Percentiles rank a stretch among this genome's conserved stretches.
These are phyloP conservation scores for Physcomitrium patens DNA, from an alignment of 225 moss, liverwort and hornwort species.

Conservation along the genomic window DNA sequence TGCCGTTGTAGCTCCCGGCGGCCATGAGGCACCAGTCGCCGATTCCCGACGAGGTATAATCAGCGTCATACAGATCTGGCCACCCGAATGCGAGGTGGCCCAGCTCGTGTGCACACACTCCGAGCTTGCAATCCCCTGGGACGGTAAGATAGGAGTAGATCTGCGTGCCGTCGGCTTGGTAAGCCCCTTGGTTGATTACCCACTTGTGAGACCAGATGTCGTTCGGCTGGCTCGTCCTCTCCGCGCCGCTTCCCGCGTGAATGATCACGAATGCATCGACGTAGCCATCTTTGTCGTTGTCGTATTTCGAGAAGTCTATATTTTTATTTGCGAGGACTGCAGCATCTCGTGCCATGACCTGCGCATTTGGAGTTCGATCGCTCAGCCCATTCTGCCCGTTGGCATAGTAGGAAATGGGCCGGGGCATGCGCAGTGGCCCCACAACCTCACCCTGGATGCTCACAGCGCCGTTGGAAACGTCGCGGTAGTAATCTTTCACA, in stretches of 20 bases:
- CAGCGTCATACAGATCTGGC: constrained; percentile 53
- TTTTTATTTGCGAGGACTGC: constrained; percentile 31
- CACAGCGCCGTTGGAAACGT: constrained; percentile 50
- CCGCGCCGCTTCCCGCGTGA: constrained; percentile 49
- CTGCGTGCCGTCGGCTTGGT: constrained; percentile 42
- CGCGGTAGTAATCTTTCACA: constrained; percentile 45
- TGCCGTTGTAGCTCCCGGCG: constrained; percentile 50
- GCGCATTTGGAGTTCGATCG: constrained; percentile 33
- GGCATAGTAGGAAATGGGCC: constrained; percentile 38
- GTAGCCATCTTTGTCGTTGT: constrained; percentile 46
- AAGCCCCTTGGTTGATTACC: constrained; percentile 25
- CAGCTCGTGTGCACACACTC: constrained; percentile 53
- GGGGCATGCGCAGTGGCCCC: constrained; percentile 44
- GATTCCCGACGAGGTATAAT: constrained; percentile 43
- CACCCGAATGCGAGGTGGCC: constrained; percentile 52
- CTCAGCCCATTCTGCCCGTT: constrained; percentile 32
- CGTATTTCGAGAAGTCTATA: constrained; percentile 38
- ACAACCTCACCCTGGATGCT: constrained; percentile 48
- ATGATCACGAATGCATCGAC: constrained; percentile 55
- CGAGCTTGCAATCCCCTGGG: constrained; percentile 45
- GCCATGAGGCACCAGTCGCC: constrained; percentile 60
- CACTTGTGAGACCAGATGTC: constrained; percentile 65
- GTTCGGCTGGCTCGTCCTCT: constrained; percentile 26
- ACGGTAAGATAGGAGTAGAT: constrained; percentile 51
- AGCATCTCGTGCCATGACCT: constrained; percentile 40